Evolutionary conservation across 345 rosid genomes (phyloP).

Genomic region (Alliaria petiolata): DNA sequence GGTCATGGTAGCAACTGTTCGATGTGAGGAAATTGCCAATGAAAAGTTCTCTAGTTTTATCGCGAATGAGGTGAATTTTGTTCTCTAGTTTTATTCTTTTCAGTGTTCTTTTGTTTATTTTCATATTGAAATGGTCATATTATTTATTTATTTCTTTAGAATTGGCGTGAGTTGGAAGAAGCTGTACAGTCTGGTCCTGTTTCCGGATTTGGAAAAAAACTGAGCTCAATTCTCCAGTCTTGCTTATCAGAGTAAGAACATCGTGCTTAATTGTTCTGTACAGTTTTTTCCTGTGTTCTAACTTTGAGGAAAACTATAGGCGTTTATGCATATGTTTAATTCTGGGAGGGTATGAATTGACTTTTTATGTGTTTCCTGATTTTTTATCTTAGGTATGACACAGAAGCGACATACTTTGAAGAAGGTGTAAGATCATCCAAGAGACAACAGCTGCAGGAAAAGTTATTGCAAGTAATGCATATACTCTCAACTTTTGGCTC

Average conservation of each 20-base stretch:
- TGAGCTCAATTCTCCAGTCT: conserved; percentile 52
- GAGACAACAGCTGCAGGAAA: conserved; percentile 83
- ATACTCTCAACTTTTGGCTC: conserved; percentile 2
- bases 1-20: conserved; percentile 99
- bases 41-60: conserved; percentile 63
- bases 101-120: background rate
- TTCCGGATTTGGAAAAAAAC: conserved; percentile 81
- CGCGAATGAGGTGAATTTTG: conserved; percentile 58
- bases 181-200: conserved; percentile 68
- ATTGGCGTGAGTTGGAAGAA: conserved; percentile 74
- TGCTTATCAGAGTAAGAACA: conserved; percentile 63
- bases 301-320: background rate
- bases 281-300: background rate
- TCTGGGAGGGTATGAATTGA: conserved; percentile 2
- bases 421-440: conserved; percentile 90
- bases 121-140: background rate
- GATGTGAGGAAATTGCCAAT: conserved; percentile 95
- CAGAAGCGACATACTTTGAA: conserved; percentile 83
- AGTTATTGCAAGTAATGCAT: conserved; percentile 73
- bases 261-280: background rate
- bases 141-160: conserved; percentile 32
- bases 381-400: conserved; percentile 60
- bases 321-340: conserved; percentile 2
- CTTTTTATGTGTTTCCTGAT: conserved; percentile 11
- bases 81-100: background rate